phyloP scores from a whole-genome alignment of 192 early-diverging fungal species.

The Glomus cerebriforme region DNA sequence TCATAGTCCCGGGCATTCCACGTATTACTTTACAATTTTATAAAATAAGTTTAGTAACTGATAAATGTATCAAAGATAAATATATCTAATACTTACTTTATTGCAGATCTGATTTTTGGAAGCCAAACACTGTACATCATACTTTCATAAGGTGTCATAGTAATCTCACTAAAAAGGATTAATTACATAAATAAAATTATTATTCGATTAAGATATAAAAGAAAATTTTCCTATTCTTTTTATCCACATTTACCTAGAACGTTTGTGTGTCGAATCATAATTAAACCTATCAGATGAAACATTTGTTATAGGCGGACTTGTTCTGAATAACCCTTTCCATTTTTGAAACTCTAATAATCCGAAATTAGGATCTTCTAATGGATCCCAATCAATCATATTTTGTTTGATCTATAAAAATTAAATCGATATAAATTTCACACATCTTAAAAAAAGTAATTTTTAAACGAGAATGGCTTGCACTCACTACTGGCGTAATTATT shows the following conservation, averaged over 20 bases:
- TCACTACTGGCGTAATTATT: constrained; percentile 49
- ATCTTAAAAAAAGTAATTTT: background rate
- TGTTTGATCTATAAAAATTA: constrained; percentile 38
- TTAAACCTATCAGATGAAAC: background rate
- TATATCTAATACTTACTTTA: constrained; percentile 65
- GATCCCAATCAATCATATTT: constrained; percentile 60
- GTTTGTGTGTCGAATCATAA: background rate
- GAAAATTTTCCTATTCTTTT: background rate
- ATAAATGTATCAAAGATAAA: background rate
- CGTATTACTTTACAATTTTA: constrained; percentile 53
- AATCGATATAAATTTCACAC: background rate
- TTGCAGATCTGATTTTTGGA: constrained; percentile 69
- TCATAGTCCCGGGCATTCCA: constrained; percentile 75
- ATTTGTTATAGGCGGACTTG: background rate
- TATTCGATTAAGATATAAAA: background rate
- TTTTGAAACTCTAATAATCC: constrained; percentile 51
- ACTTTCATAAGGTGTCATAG: constrained; percentile 78
- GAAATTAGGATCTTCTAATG: constrained; percentile 59
- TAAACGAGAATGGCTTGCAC: background rate
- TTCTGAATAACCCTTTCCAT: constrained; percentile 62
- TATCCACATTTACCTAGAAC: background rate
- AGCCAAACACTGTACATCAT: constrained; percentile 80
- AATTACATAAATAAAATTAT: background rate
- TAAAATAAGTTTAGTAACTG: background rate
- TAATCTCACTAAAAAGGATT: constrained; percentile 1